Evolutionary conservation across 2,329 filamentous ascomycete species (phyloP).

Genomic region (Trichoderma hamatum): DNA sequence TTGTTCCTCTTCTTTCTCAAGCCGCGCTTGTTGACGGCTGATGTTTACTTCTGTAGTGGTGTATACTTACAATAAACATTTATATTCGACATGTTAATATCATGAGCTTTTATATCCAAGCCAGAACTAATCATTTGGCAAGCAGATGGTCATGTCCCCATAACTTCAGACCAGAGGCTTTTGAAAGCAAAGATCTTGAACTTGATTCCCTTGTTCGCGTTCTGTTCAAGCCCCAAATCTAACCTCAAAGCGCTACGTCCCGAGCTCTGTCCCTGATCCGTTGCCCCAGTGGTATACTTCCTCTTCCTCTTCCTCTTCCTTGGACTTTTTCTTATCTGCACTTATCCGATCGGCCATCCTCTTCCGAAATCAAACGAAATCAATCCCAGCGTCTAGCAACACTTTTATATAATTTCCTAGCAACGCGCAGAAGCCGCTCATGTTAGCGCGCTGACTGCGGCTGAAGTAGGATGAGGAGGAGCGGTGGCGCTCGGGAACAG

Average conservation of each 20-base stretch:
- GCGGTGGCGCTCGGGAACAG: conserved; percentile 1
- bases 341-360: neutral
- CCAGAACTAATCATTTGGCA: neutral
- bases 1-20: neutral
- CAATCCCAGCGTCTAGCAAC: neutral
- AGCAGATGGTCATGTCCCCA: neutral
- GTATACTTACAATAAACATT: neutral
- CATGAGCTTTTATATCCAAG: neutral
- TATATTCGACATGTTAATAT: neutral
- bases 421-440: neutral
- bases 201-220: neutral
- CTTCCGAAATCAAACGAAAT: neutral
- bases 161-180: neutral
- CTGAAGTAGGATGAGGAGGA: neutral
- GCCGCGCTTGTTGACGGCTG: neutral
- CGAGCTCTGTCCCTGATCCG: neutral
- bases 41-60: neutral
- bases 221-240: neutral
- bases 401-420: neutral
- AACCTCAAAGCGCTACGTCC: neutral
- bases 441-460: neutral
- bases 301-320: too few relatives aligned
- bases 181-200: neutral
- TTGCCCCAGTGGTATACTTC: too few relatives aligned
- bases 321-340: too few relatives aligned